Conservation (phyloP, 2,329 filamentous ascomycete species). For the Rachicladosporium sp. region DNA sequence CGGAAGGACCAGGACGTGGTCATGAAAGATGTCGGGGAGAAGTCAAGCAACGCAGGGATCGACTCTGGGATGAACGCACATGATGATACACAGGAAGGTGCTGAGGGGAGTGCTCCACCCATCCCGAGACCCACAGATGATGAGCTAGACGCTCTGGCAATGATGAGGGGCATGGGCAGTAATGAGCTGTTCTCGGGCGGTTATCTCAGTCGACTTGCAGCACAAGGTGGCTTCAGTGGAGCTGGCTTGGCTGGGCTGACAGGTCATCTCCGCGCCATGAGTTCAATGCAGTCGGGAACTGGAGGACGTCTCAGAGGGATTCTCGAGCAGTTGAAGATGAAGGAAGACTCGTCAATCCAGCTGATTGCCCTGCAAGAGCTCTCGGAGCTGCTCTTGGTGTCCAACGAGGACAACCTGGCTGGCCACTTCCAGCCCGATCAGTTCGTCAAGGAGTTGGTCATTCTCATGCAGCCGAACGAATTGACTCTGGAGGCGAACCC, state of each 20-base stretch:
- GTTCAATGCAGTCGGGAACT: constrained; percentile 81
- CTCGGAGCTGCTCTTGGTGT: constrained; percentile 84
- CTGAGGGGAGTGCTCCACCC: constrained; percentile 45
- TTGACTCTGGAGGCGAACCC: constrained; percentile 73
- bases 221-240: not conserved
- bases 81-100: constrained; percentile 26
- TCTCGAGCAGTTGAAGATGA: constrained; percentile 54
- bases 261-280: constrained; percentile 72
- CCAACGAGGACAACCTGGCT: constrained; percentile 90
- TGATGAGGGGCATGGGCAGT: constrained; percentile 29
- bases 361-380: constrained; percentile 86
- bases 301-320: constrained; percentile 60
- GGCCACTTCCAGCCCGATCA: constrained; percentile 90
- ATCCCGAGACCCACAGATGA: constrained; percentile 47
- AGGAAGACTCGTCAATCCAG: constrained; percentile 77
- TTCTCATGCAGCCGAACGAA: constrained; percentile 82
- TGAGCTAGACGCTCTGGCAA: constrained; percentile 36
- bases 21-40: constrained; percentile 23
- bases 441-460: constrained; percentile 88
- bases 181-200: constrained; percentile 45
- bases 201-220: constrained; percentile 54
- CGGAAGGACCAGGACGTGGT: constrained; percentile 22
- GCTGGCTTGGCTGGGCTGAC: constrained; percentile 52
- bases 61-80: constrained; percentile 40
- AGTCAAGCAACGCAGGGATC: constrained; percentile 19